Evolutionary conservation across 352 stramenopile species (phyloP), one percentile per base, ranked within the genome.

Genomic region (Albugo laibachii): DNA sequence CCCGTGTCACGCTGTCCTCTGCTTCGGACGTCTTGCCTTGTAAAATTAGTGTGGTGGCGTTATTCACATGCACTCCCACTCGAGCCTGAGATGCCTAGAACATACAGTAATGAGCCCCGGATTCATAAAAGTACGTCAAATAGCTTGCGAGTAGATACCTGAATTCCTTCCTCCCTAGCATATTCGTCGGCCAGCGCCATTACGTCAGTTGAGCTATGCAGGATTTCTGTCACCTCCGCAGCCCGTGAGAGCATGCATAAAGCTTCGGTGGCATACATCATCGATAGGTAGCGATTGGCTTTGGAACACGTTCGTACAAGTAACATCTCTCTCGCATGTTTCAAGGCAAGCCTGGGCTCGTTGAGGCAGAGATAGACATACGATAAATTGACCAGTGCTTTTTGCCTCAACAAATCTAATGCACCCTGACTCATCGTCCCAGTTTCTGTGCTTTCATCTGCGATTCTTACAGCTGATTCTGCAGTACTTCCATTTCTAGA

Each of bases 291-390:
- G 65, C 61, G 50, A 53, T 85, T 85, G 27, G 67, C 59, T 56
- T 82, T 77, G 13, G 74, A 83, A 48, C 70, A 83, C 15, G 69
- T 67, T 1, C 73, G 55, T 18, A 92, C 45, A 31, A 61, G 54
- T 11, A 92, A 56, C 42, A 94, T 55, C 50, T 89, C 72, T 47
- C 85, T 84, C 13, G 80, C 70, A 36, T 61, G 89, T 48, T 62
- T 72, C 47, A 95, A 76, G 4, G 80, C 78, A n/a, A 89, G 54
- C 21, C 92, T 72, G n/a, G 83, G 83, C 49, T 93, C 80, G 60
- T 91, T 78, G 63, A 95, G 83, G 36, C 72, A 85, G 57, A 95
- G 62, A 58, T 95, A 92, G 36, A 92, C 80, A 54, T 94, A 95
- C 41, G 77, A 73, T 40, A 95, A 55, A 48, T 91, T 85, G 40